These are phyloP conservation scores for Erigeron philadelphicus DNA, from an alignment of 140 eudicot genomes.

Conservation along the genomic window DNA sequence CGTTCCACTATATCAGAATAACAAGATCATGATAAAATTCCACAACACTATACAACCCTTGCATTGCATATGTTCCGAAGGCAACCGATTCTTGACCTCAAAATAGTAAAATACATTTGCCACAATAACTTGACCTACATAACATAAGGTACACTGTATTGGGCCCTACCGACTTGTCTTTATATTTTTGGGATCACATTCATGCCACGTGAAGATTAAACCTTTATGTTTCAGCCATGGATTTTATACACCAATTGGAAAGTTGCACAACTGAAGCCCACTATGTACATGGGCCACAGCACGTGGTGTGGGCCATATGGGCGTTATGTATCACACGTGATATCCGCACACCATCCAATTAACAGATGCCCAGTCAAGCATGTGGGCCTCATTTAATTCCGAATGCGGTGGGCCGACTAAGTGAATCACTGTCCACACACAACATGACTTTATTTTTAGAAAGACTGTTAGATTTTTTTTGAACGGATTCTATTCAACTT, in stretches of 20 bases:
- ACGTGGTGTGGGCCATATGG: conserved; percentile 23
- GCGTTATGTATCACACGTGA: conserved; percentile 28
- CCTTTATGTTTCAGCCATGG: conserved; percentile 12
- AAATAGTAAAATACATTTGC: too few species aligned
- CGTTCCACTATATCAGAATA: too few species aligned
- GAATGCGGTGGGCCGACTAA: conserved; percentile 25
- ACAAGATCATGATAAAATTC: too few species aligned
- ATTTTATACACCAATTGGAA: not conserved
- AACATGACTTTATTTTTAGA: too few species aligned
- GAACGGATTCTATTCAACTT: too few species aligned
- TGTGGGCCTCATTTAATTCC: not conserved
- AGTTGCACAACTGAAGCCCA: conserved; percentile 19
- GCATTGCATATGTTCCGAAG: too few species aligned
- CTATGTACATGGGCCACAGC: conserved; percentile 4
- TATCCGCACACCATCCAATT: conserved; percentile 7
- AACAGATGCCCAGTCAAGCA: conserved; percentile 11
- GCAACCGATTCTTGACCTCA: too few species aligned
- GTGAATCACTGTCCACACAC: too few species aligned
- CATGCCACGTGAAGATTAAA: conserved; percentile 32
- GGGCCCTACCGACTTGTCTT: conserved; percentile 17
- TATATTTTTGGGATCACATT: conserved; percentile 10
- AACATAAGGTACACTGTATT: not conserved
- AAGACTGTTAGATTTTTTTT: too few species aligned
- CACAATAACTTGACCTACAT: not conserved
- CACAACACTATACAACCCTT: too few species aligned